Base-by-base conservation (phyloP, 2,329 filamentous ascomycete species). In the Talaromyces sp. region DNA sequence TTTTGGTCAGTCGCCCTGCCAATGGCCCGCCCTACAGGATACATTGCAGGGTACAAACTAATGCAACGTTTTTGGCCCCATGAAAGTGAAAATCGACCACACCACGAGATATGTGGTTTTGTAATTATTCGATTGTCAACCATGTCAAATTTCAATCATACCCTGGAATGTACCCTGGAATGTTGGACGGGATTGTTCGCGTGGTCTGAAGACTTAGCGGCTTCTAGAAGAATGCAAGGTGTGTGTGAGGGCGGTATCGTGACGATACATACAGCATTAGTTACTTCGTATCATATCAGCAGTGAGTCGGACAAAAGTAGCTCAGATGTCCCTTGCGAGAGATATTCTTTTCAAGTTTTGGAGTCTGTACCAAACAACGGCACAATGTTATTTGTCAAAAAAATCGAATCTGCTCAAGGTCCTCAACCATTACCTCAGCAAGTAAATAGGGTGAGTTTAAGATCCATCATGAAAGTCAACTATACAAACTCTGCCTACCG, bases 161-260 rank as follows among this genome's bases (percentile, higher is more conserved):
- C 17, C 29, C n/a, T n/a, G n/a, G n/a, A n/a, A n/a, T n/a, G n/a
- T 15, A 36, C 34, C 34, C 34, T 43, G 19, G 38, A 29, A 59
- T 40, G 25, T 43, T 27, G 11, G 27, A 59, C 36, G n/a, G 10
- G 36, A 38, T 27, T 31, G 22, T 38, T 38, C 36, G 56, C 36
- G 38, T 59, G 56, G 56, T 11, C 22, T 45, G 36, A 27, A 25
- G 56, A 29, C 36, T 25, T 58, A 8, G 56, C 34, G 56, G 31
- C 25, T 58, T 58, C 53, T 38, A 38, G 54, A 58, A 58, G 22
- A 58, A 58, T 38, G 53, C n/a, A 40, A 27, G 34, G 17, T 27
- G 56, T 25, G 17, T 6, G 13, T n/a, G 11, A 43, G 29, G 40
- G 27, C 40, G 11, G 43, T 51, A 34, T 61, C 19, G 43, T 58